Evolutionary conservation across 345 rosid genomes (phyloP).

Genomic region (Adansonia digitata): DNA sequence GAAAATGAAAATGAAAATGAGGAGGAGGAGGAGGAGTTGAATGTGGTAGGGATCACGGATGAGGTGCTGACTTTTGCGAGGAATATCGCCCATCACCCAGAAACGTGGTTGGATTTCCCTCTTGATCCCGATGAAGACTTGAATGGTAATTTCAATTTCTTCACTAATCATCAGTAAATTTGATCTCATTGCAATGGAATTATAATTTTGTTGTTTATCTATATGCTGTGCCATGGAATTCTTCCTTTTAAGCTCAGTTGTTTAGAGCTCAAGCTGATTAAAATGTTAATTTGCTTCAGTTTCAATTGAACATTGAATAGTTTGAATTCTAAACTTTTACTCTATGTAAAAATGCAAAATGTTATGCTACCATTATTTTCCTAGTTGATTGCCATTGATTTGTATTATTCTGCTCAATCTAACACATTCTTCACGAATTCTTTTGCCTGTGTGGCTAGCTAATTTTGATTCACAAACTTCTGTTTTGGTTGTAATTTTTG

Average conservation of each 20-base stretch:
- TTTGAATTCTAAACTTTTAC: neutral
- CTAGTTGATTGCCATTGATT: neutral
- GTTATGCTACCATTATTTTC: neutral
- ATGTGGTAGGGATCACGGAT: conserved; percentile 65
- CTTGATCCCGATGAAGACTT: conserved; percentile 77
- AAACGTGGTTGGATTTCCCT: conserved; percentile 96
- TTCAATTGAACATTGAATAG: neutral
- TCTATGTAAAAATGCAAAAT: neutral
- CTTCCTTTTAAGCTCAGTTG: neutral
- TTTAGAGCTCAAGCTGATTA: neutral
- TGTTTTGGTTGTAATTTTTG: neutral
- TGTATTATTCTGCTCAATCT: neutral
- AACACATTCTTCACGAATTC: neutral
- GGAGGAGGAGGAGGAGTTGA: conserved; percentile 33
- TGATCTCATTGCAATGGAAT: neutral
- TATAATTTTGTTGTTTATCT: neutral
- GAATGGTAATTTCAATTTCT: conserved; percentile 48
- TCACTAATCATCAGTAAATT: neutral
- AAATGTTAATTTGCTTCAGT: neutral
- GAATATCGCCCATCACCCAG: conserved; percentile 87
- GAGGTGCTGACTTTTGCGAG: conserved; percentile 84
- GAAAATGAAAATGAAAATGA: conserved; percentile 20
- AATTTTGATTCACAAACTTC: neutral
- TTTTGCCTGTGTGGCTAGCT: neutral
- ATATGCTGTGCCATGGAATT: neutral